Percentiles rank a stretch among this genome's conserved stretches.
These are phyloP conservation scores for Martensiomyces pterosporus DNA, from an alignment of 192 early-diverging fungal genomes.

Conservation along the genomic window DNA sequence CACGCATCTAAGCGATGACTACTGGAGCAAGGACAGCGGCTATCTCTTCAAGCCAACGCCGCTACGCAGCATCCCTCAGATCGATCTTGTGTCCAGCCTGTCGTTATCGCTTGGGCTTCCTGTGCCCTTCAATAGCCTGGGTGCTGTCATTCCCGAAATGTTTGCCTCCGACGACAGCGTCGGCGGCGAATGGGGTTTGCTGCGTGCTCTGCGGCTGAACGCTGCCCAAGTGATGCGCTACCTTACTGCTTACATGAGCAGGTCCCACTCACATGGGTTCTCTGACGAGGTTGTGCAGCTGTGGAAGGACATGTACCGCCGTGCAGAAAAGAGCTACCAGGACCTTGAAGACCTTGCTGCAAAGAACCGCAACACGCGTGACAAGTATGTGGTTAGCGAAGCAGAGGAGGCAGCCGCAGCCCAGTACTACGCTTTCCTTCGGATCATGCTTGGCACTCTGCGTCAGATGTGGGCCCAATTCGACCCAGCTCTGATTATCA, in stretches of 20 bases:
- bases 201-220: conserved; percentile 61
- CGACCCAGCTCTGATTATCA: conserved; percentile 69
- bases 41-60: conserved; percentile 12
- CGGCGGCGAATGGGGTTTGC: conserved; percentile 28
- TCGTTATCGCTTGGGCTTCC: conserved; percentile 75
- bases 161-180: conserved; percentile 48
- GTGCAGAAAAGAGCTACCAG: conserved; percentile 31
- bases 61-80: conserved; percentile 75
- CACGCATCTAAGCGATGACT: conserved; percentile 35
- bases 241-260: conserved; percentile 27
- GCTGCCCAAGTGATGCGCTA: conserved; percentile 57
- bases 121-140: conserved; percentile 92
- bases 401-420: conserved; percentile 34
- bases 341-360: conserved; percentile 10
- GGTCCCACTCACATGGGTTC: conserved; percentile 40
- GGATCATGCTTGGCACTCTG: conserved; percentile 62
- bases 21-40: conserved; percentile 8
- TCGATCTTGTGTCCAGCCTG: conserved; percentile 88
- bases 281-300: conserved; percentile 23
- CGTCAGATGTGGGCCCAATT: conserved; percentile 93
- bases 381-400: conserved; percentile 4
- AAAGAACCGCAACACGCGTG: background rate
- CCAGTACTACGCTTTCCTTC: conserved; percentile 53
- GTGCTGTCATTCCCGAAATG: conserved; percentile 81
- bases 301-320: conserved; percentile 27